phyloP scores from a whole-genome alignment of 352 stramenopile species.

The Phytophthora palmivora region DNA sequence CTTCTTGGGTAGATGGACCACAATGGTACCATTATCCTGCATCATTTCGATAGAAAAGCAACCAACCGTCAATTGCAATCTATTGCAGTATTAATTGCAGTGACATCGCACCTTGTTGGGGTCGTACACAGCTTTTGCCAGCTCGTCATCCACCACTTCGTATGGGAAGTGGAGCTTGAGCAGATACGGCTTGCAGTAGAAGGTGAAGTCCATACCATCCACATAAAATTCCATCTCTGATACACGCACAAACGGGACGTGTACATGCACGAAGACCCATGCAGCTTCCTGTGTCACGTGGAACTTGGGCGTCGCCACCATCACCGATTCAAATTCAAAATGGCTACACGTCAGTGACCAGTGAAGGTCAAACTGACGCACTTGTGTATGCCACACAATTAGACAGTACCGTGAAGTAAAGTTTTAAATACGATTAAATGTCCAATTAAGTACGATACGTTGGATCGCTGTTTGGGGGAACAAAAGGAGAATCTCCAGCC shows the following conservation, averaged over 20 bases:
- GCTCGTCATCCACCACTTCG: conserved; percentile 89
- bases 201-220: conserved; percentile 91
- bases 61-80: conserved; percentile 4
- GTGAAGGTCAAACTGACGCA: not conserved
- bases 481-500: conserved; percentile 15
- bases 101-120: conserved; percentile 71
- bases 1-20: conserved; percentile 91
- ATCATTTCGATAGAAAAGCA: not conserved
- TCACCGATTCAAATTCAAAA: conserved; percentile 52
- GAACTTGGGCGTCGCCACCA: conserved; percentile 86
- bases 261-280: conserved; percentile 89
- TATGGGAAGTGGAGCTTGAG: conserved; percentile 96
- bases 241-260: conserved; percentile 92
- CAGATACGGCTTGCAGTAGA: conserved; percentile 98
- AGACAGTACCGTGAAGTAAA: not conserved
- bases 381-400: not conserved
- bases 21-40: conserved; percentile 93
- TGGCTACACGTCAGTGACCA: conserved; percentile 24
- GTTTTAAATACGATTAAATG: conserved; percentile 10
- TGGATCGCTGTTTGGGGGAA: conserved; percentile 30
- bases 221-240: conserved; percentile 94
- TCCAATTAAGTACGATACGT: conserved; percentile 19
- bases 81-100: conserved; percentile 4
- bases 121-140: conserved; percentile 92
- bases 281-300: conserved; percentile 82